Evolutionary conservation across 257 asterid genomes (phyloP), one percentile per base, ranked within the genome.

Genomic region (Prunella vulgaris): DNA sequence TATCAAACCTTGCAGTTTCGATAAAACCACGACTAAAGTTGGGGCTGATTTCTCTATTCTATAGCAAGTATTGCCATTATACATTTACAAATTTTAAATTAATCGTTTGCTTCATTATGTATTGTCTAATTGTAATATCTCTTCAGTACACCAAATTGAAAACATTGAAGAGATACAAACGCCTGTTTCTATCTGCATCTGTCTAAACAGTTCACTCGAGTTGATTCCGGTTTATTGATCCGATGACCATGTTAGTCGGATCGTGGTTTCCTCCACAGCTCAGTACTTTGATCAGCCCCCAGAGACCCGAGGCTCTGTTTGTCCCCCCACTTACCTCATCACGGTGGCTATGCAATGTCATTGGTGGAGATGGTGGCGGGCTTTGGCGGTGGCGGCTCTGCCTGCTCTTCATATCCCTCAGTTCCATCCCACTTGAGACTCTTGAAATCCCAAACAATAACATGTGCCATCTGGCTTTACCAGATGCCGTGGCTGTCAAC

Each of bases 351-450:
- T 64, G 74, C 58, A 54, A 42, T 15, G 20, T 53, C 17, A 53
- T 18, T 13, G 24, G 5, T 8, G 83, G 71, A 15, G 81, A 42
- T 44, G 78, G 49, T 38, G 79, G 71, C 0, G 79, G 60, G 67
- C 17, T 27, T 15, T 71, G 80, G 42, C 81, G 80, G 42, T 79
- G 80, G n/a, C 86, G 84, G 73, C 86, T 77, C 70, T 76, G 90
- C 71, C 97, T 79, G 51, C 13, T 80, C 82, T 80, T 90, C 21
- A 88, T 72, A 35, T 86, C 92, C 69, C 70, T 84, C 76, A 90
- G 27, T 35, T 85, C 85, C 78, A 80, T 67, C 64, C 79, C 75
- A 28, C 84, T 71, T 4, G 86, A 73, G 65, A 75, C 74, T 59
- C 79, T 86, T 51, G 87, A 74, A 20, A 75, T 73, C 66, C 96